Evolutionary conservation across 192 early-diverging fungal genomes (phyloP).

Genomic region (Coemansia sp.): DNA sequence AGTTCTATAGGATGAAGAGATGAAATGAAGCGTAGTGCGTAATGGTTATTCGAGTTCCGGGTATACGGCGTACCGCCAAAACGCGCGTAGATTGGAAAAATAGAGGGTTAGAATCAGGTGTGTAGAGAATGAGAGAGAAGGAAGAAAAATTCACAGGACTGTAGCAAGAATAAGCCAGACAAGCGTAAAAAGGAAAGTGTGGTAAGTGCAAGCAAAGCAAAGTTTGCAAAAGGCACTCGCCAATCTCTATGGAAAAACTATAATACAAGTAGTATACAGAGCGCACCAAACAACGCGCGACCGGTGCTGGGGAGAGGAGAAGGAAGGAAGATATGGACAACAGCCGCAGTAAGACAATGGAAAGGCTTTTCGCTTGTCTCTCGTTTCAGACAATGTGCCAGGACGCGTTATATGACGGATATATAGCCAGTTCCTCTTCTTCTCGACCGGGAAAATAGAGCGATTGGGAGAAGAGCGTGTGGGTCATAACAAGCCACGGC

Average conservation of each 20-base stretch:
- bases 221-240: background rate
- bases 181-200: slow-evolving; percentile 1
- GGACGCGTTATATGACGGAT: background rate
- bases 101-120: background rate
- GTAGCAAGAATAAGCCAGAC: slow-evolving; percentile 2
- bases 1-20: slow-evolving; percentile 9
- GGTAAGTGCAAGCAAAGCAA: background rate
- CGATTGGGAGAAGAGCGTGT: no score
- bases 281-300: slow-evolving; percentile 1
- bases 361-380: background rate
- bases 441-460: background rate
- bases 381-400: background rate
- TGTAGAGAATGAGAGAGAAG: background rate
- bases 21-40: background rate
- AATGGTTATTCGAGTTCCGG: background rate
- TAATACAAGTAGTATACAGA: slow-evolving; percentile 12
- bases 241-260: background rate
- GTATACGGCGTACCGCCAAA: background rate
- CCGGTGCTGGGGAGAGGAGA: no score
- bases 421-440: background rate
- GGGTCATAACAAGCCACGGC: background rate
- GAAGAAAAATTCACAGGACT: background rate
- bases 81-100: background rate
- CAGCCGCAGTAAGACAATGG: background rate
- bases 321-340: background rate